phyloP scores from a whole-genome alignment of 2,329 filamentous ascomycete species.

The Pseudogymnoascus sp. region DNA sequence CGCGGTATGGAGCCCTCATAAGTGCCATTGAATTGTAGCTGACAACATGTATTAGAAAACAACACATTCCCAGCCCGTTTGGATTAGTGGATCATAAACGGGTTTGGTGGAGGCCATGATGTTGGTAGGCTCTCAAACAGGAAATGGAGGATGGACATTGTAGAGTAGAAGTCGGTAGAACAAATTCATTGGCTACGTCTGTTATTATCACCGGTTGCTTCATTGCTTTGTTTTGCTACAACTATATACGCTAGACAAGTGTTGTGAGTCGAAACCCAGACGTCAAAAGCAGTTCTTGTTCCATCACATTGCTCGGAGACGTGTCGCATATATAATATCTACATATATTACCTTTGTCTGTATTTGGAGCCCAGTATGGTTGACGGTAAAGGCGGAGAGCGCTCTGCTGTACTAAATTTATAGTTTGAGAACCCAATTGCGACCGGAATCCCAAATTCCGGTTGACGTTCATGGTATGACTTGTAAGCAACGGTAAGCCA shows the following conservation, averaged over 20 bases:
- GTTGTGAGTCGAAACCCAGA: background rate
- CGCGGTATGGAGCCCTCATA: constrained; percentile 60
- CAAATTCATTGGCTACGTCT: constrained; percentile 4
- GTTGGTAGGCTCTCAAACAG: background rate
- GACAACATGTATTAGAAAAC: constrained; percentile 41
- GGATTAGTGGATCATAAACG: constrained; percentile 36
- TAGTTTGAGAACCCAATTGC: background rate
- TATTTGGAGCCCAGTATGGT: background rate
- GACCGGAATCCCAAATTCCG: background rate
- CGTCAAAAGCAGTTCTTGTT: background rate
- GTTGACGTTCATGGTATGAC: background rate
- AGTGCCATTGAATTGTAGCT: constrained; percentile 21
- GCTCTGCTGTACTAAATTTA: background rate
- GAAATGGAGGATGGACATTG: background rate
- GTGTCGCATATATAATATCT: background rate
- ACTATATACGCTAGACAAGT: background rate
- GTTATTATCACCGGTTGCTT: background rate
- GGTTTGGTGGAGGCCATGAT: background rate
- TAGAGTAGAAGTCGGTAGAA: constrained; percentile 8
- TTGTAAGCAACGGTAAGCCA: background rate
- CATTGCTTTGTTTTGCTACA: background rate
- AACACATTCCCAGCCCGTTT: constrained; percentile 63
- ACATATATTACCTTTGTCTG: background rate
- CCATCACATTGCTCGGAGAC: background rate
- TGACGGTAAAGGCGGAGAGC: background rate